Percentiles rank a stretch among this genome's conserved stretches.
Evolutionary conservation across 2,329 filamentous ascomycete species (phyloP).

Genomic region (Chaetomium sp.): DNA sequence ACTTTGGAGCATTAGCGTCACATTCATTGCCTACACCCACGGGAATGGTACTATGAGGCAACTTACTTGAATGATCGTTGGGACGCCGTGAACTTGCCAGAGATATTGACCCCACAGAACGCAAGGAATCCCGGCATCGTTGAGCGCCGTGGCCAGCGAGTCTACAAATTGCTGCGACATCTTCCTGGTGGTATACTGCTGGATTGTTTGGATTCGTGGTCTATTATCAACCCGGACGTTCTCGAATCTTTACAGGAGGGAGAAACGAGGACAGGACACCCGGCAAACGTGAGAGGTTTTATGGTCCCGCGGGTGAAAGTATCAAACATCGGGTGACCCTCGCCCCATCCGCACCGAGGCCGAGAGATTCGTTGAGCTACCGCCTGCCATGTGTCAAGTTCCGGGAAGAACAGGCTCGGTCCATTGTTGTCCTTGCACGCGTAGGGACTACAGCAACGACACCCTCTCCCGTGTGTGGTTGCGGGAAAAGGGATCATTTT

Average conservation of each 20-base stretch:
- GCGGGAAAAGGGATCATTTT: neutral
- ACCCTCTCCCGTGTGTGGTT: neutral
- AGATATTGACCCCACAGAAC: constrained; percentile 3
- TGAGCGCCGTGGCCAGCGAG: constrained; percentile 6
- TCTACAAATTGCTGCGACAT: neutral
- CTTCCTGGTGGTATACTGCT: neutral
- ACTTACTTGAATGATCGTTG: neutral
- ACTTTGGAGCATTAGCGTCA: neutral
- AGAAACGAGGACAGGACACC: neutral
- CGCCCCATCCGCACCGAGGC: neutral
- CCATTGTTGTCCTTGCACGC: neutral
- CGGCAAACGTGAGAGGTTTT: neutral
- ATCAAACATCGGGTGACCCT: neutral
- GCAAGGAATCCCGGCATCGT: constrained; percentile 8
- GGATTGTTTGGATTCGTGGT: neutral
- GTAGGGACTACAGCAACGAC: neutral
- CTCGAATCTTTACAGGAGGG: neutral
- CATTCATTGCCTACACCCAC: neutral
- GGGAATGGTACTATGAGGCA: neutral
- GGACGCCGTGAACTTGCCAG: constrained; percentile 6
- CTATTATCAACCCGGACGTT: neutral
- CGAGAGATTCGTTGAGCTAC: neutral
- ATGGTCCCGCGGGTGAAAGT: neutral
- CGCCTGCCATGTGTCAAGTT: neutral
- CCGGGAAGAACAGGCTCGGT: neutral